Evolutionary conservation across 495 filamentous ascomycete species (phyloP).

Genomic region (Cenococcum geophilum): DNA sequence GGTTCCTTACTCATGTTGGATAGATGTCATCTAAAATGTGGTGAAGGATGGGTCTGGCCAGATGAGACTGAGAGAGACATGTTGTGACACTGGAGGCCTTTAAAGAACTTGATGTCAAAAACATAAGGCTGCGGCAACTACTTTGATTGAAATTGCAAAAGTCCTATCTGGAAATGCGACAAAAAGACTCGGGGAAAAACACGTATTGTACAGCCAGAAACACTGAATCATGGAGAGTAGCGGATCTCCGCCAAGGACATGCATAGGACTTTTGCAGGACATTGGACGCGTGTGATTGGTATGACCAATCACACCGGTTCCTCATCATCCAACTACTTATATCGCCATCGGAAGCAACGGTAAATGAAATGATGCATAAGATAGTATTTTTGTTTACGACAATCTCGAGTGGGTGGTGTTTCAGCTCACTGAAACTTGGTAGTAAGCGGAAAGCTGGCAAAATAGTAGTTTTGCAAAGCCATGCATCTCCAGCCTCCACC

Average conservation of each 20-base stretch:
- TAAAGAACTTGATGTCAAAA: background rate
- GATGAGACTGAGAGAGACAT: background rate
- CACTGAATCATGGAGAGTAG: background rate
- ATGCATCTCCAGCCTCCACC: too few species aligned
- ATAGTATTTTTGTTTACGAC: slow-evolving; percentile 7
- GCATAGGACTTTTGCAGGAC: background rate
- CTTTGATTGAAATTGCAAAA: background rate
- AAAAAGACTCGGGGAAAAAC: too few species aligned
- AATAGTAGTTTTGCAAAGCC: too few species aligned
- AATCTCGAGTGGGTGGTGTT: slow-evolving; percentile 2
- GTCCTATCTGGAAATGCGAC: background rate
- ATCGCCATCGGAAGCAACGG: slow-evolving; percentile 2
- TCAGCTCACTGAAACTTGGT: background rate
- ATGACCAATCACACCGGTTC: too few species aligned
- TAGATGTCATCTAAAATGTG: background rate
- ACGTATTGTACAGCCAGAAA: background rate
- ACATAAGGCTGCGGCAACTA: background rate
- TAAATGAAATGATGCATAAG: background rate
- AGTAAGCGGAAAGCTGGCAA: too few species aligned
- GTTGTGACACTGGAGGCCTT: background rate
- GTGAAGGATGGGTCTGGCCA: background rate
- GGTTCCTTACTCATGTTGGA: background rate
- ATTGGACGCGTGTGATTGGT: too few species aligned
- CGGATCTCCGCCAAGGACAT: too few species aligned
- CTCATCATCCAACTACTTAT: background rate